These are phyloP conservation scores for Alternaria sp. DNA, from an alignment of 2,329 filamentous ascomycete species.

Conservation along the genomic window DNA sequence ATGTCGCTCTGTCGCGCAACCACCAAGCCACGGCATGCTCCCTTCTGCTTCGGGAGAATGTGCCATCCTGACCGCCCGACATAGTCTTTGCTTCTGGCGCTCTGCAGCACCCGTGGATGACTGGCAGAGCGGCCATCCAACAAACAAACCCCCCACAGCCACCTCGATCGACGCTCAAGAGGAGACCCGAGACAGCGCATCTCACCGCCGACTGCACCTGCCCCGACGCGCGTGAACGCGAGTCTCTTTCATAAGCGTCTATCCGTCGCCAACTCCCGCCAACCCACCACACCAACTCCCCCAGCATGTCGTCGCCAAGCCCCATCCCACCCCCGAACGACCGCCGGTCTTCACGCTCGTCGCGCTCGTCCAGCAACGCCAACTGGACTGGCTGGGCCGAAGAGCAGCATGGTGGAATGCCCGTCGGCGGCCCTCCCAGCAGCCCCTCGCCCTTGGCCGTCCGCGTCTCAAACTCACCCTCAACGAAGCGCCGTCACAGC, in stretches of 20 bases:
- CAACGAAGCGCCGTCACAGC: slow-evolving; percentile 44
- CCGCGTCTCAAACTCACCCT: slow-evolving; percentile 47
- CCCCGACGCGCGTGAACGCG: neutral
- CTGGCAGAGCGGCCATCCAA: slow-evolving; percentile 10
- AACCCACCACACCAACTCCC: neutral
- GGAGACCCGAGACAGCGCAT: slow-evolving; percentile 7
- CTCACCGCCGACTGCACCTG: slow-evolving; percentile 2
- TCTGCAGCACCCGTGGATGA: slow-evolving; percentile 12
- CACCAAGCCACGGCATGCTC: slow-evolving; percentile 18
- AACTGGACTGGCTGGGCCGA: slow-evolving; percentile 31
- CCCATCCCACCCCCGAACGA: slow-evolving; percentile 46
- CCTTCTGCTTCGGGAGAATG: slow-evolving; percentile 17
- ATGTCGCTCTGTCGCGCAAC: slow-evolving; percentile 29
- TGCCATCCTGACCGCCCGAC: slow-evolving; percentile 25
- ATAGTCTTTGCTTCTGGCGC: slow-evolving; percentile 20
- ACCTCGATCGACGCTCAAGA: slow-evolving; percentile 3
- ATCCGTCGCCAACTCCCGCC: neutral
- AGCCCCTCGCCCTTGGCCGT: slow-evolving; percentile 48
- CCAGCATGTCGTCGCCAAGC: slow-evolving; percentile 43
- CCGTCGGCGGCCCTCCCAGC: slow-evolving; percentile 48
- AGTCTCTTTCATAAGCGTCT: neutral
- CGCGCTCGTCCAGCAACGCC: slow-evolving; percentile 41
- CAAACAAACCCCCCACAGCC: slow-evolving; percentile 1
- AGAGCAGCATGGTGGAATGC: slow-evolving; percentile 22
- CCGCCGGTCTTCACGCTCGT: slow-evolving; percentile 44